Evolutionary conservation across 169 alveolate species (phyloP).

Genomic region (Plasmodium inui): DNA sequence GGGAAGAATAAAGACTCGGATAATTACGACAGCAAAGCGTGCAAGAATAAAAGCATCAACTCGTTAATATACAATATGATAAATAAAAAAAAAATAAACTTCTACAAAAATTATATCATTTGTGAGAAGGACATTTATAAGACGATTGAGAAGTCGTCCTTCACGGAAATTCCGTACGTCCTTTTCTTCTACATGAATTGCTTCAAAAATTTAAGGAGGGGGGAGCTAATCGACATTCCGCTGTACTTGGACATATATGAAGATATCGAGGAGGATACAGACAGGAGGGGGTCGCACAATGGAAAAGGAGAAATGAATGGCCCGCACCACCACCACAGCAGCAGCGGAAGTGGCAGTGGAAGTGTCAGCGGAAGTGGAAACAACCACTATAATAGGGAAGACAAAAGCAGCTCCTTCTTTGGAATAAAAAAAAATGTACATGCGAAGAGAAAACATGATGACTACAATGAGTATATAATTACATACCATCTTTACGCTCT

Average conservation of each 20-base stretch:
- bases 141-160: constrained; percentile 88
- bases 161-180: constrained; percentile 89
- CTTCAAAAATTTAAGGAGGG: constrained; percentile 90
- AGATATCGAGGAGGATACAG: constrained; percentile 71
- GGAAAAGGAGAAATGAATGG: constrained; percentile 50
- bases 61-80: constrained; percentile 5
- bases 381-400: not conserved
- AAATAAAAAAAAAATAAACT: constrained; percentile 39
- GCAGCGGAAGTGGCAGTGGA: not conserved
- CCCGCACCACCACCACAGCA: not conserved
- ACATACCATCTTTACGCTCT: constrained; percentile 65
- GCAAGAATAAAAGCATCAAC: constrained; percentile 17
- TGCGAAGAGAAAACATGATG: not conserved
- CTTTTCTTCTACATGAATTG: constrained; percentile 89
- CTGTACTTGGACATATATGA: constrained; percentile 87
- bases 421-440: constrained; percentile 17
- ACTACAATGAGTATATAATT: constrained; percentile 11
- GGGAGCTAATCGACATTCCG: constrained; percentile 92
- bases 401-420: not conserved
- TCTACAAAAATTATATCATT: constrained; percentile 63
- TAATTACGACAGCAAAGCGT: constrained; percentile 32
- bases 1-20: constrained; percentile 39
- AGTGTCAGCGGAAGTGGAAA: constrained; percentile 4
- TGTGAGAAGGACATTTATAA: constrained; percentile 77
- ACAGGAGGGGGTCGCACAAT: constrained; percentile 26